Evolutionary conservation across 164 flowering plant species (phyloP), one percentile per base, ranked within the genome.

Genomic region (Euptelea pleiosperma): DNA sequence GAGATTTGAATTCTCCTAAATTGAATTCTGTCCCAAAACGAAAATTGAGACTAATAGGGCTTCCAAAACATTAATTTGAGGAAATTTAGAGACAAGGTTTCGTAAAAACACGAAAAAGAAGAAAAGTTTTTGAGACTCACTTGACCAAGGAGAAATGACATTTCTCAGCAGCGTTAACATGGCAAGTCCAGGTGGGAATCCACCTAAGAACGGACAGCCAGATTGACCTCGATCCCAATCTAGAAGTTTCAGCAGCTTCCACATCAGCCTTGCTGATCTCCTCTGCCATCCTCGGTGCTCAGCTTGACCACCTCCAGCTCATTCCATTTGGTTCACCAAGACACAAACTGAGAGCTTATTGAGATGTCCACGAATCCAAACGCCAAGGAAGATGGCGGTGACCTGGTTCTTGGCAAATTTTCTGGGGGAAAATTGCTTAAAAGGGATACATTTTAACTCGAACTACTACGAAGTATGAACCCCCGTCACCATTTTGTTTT

Each of bases 71-170:
- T n/a, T n/a, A n/a, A n/a, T n/a, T n/a, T n/a, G n/a, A 18, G 1
- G 1, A 30, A 30, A 26, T 6, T 18, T 11, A 30, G 55, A 30
- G 3, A 51, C 14, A 7, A 14, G 7, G n/a, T n/a, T n/a, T n/a
- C n/a, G n/a, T n/a, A n/a, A n/a, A n/a, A 24, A 57, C 34, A 3
- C 7, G 9, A 34, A 19, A 36, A 35, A 35, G 36, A 47, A 59
- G 62, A n/a, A n/a, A n/a, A n/a, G 62, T 21, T 35, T 59, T 40
- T 1, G 39, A 47, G 6, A 45, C 1, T 18, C 21, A 87, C 97
- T 78, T 87, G 85, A 87, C 79, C 1, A 84, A 28, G 35, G 98
- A 89, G 64, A 92, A 92, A n/a, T 89, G 96, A 39, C 97, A 90
- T 57, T 87, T 84, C 67, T 93, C 96, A 63, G 97, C 74, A 60